Conservation (phyloP, 2,329 filamentous ascomycete species). For the Colletotrichum sp. region DNA sequence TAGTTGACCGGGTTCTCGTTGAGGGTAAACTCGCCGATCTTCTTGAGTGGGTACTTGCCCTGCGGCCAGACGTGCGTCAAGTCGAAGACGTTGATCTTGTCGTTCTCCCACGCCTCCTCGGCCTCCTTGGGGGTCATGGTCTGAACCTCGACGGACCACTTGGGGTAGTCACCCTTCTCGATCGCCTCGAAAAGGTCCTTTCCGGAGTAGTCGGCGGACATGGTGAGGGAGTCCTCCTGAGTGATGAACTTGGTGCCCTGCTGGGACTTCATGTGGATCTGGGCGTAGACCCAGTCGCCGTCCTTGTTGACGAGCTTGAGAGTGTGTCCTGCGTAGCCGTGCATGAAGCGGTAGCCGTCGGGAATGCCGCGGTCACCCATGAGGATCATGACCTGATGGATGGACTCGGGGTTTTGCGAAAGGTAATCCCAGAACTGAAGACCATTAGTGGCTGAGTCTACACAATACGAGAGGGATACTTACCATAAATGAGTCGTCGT, state of each 20-base stretch:
- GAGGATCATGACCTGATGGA: slow-evolving; percentile 56
- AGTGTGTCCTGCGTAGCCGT: slow-evolving; percentile 54
- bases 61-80: slow-evolving; percentile 64
- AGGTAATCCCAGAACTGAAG: slow-evolving; percentile 35
- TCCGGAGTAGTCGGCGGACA: slow-evolving; percentile 56
- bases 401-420: slow-evolving; percentile 48
- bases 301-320: slow-evolving; percentile 49
- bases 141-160: slow-evolving; percentile 59
- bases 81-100: slow-evolving; percentile 59
- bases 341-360: slow-evolving; percentile 47
- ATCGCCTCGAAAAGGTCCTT: slow-evolving; percentile 43
- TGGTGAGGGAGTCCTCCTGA: slow-evolving; percentile 36
- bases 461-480: too few species aligned
- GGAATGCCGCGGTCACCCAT: slow-evolving; percentile 57
- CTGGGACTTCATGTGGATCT: slow-evolving; percentile 54
- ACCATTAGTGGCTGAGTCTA: not conserved
- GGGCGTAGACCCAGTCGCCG: slow-evolving; percentile 53
- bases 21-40: slow-evolving; percentile 66
- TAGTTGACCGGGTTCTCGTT: slow-evolving; percentile 71
- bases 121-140: slow-evolving; percentile 58
- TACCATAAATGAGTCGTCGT: slow-evolving; percentile 40
- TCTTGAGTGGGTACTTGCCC: slow-evolving; percentile 64
- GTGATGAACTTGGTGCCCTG: slow-evolving; percentile 50
- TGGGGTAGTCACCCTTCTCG: slow-evolving; percentile 46
- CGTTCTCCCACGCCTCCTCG: slow-evolving; percentile 34